phyloP scores from a whole-genome alignment of 2,329 filamentous ascomycete species.

The Coniochaeta ligniaria region DNA sequence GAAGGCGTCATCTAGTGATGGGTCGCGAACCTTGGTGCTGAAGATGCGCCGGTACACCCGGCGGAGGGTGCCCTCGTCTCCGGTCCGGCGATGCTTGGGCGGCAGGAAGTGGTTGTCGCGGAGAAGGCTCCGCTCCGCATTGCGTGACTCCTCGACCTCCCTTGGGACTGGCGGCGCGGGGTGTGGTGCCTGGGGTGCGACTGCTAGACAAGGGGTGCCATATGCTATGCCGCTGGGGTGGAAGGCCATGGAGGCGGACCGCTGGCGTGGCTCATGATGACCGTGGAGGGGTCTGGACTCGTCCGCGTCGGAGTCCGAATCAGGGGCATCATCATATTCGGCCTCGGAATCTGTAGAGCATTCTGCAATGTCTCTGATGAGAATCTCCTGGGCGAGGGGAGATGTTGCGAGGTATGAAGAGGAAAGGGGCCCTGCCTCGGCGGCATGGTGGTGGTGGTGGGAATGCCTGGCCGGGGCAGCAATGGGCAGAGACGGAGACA shows the following conservation, averaged over 20 bases:
- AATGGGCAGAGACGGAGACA: not conserved
- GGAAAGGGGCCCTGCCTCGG: not conserved
- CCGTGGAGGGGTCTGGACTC: not conserved
- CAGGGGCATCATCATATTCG: not conserved
- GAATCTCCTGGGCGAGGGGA: not conserved
- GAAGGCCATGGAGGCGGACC: not conserved
- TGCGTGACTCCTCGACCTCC: constrained; percentile 36
- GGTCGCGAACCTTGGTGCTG: constrained; percentile 46
- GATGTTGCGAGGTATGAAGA: not conserved
- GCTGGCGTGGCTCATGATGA: not conserved
- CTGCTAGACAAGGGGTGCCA: not conserved
- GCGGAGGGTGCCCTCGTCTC: constrained; percentile 25
- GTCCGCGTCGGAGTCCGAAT: not conserved
- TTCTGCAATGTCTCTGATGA: constrained; percentile 1
- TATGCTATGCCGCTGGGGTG: constrained; percentile 1
- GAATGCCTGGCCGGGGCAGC: not conserved
- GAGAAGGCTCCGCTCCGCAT: constrained; percentile 39
- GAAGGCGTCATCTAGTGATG: constrained; percentile 5
- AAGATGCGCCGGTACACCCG: constrained; percentile 36
- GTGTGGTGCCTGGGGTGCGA: not conserved
- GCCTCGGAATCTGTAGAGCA: not conserved
- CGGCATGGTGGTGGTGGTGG: not conserved
- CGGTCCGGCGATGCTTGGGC: constrained; percentile 41
- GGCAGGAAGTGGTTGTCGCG: constrained; percentile 60
- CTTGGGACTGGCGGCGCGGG: not conserved